Base-by-base conservation (phyloP, 106 monocot genomes). In the Hemerocallis citrina region DNA sequence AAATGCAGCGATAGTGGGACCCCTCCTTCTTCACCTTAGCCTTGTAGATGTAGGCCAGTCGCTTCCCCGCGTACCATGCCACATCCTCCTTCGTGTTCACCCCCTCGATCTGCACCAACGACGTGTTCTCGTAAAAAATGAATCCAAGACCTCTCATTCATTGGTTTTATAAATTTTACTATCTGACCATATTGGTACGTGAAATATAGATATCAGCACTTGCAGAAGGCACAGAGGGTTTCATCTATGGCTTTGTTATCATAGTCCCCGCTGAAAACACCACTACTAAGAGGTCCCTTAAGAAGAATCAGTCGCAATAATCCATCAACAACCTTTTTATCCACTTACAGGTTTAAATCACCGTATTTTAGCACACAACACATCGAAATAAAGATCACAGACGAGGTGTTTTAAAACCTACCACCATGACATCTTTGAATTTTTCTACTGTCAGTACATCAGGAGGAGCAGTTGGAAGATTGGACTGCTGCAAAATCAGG, bases 311-410 rank as follows among this genome's bases (percentile, higher is more conserved):
- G 88, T 56, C 92, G 72, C 20, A 99, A 68, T 61, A 99, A 43
- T 29, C 98, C 98, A 74, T 99, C 98, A 40, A 92, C 98, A 23
- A 99, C 98, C 72, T 99, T 99, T 61, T 99, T 99, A 71, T 99
- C 98, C 44, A 96, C 90, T 89, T 95, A 57, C 31, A 43, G 8
- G 57, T 43, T 28, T 51, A 58, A 38, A 31, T 33, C 31, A 39
- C 7, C 2, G 41, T 40, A 60, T 11, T 1, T 3, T 24, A 7
- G 4, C 9, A 2, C 13, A 15, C 12, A 2, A 38, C 13, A 41
- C 13, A 24, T 7, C n/a, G 7, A 27, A 60, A 17, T 17, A 8
- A 40, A 60, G 60, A 60, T 19, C 0, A 6, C 4, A 14, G 27
- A 41, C 0, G 25, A 28, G 8, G 28, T 34, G 5, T 9, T 39